Conservation (phyloP, 805 yeast genomes). For the Kodamaea laetipori region DNA sequence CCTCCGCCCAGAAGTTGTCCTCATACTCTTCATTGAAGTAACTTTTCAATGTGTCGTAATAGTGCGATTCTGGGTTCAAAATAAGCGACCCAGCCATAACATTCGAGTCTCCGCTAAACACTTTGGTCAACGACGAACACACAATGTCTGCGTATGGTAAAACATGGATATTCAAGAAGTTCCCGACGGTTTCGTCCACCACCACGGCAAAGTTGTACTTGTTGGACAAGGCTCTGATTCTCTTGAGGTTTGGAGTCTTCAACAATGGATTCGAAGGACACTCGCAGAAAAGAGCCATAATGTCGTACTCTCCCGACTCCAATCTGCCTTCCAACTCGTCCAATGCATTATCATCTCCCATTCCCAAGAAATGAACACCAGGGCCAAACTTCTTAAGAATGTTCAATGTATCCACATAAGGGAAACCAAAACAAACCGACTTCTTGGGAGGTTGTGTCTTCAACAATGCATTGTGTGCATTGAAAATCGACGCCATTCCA, state of each 20-base stretch:
- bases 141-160: slow-evolving; percentile 84
- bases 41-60: slow-evolving; percentile 51
- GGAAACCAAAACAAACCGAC: slow-evolving; percentile 93
- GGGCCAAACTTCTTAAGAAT: slow-evolving; percentile 88
- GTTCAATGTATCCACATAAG: slow-evolving; percentile 90
- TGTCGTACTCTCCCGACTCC: slow-evolving; percentile 53
- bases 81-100: slow-evolving; percentile 93
- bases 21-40: slow-evolving; percentile 56
- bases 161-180: slow-evolving; percentile 79
- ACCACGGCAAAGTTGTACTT: slow-evolving; percentile 75
- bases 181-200: slow-evolving; percentile 94
- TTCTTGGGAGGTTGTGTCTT: slow-evolving; percentile 41
- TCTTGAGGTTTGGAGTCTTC: slow-evolving; percentile 74
- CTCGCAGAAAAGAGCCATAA: slow-evolving; percentile 84
- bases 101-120: slow-evolving; percentile 91
- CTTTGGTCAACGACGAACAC: slow-evolving; percentile 85
- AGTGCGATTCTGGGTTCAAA: slow-evolving; percentile 64
- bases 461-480: slow-evolving; percentile 66
- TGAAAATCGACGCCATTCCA: slow-evolving; percentile 92
- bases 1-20: slow-evolving; percentile 89
- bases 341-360: slow-evolving; percentile 73
- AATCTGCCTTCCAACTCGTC: slow-evolving; percentile 64
- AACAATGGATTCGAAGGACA: slow-evolving; percentile 94
- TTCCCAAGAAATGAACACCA: slow-evolving; percentile 83
- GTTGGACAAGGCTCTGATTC: slow-evolving; percentile 65